A percentile compares a stretch with the other conserved stretches of the same genome.
phyloP scores from a whole-genome alignment of 805 yeast species.

The Candida broadrunensis region DNA sequence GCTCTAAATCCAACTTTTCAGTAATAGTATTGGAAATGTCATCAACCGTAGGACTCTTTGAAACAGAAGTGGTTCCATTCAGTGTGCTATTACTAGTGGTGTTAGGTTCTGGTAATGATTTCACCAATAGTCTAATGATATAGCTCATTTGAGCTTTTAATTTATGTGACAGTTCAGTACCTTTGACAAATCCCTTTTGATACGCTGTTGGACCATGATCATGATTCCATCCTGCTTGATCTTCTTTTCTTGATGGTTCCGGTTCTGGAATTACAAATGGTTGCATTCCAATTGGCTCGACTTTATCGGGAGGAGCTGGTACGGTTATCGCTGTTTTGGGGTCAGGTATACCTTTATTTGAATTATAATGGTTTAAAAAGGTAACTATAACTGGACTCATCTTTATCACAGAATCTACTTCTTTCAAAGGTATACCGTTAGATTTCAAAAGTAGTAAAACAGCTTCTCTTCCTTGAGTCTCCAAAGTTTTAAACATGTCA shows the following conservation, averaged over 20 bases:
- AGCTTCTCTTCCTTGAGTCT: slow-evolving; percentile 33
- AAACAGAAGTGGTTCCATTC: not conserved
- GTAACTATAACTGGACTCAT: slow-evolving; percentile 25
- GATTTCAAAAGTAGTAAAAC: slow-evolving; percentile 23
- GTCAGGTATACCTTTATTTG: not conserved
- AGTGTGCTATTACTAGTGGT: not conserved
- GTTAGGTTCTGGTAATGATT: slow-evolving; percentile 2
- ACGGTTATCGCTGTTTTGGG: not conserved
- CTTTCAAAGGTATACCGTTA: slow-evolving; percentile 18
- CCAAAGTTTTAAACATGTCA: slow-evolving; percentile 38
- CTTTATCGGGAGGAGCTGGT: not conserved
- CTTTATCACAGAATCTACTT: slow-evolving; percentile 13
- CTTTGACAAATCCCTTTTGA: slow-evolving; percentile 33
- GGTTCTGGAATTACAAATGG: slow-evolving; percentile 8
- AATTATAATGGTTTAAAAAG: slow-evolving; percentile 15
- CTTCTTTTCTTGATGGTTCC: not conserved
- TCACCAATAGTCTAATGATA: slow-evolving; percentile 8
- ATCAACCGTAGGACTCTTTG: slow-evolving; percentile 16
- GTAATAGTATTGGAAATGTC: slow-evolving; percentile 32
- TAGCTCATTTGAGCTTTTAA: slow-evolving; percentile 15
- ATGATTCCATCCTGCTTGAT: slow-evolving; percentile 7
- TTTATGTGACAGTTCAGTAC: slow-evolving; percentile 23
- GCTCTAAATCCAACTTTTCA: slow-evolving; percentile 31
- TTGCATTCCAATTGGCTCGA: slow-evolving; percentile 15
- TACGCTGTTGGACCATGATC: slow-evolving; percentile 28